Evolutionary conservation across 345 rosid species (phyloP).

Genomic region (Eucalyptus regnans): DNA sequence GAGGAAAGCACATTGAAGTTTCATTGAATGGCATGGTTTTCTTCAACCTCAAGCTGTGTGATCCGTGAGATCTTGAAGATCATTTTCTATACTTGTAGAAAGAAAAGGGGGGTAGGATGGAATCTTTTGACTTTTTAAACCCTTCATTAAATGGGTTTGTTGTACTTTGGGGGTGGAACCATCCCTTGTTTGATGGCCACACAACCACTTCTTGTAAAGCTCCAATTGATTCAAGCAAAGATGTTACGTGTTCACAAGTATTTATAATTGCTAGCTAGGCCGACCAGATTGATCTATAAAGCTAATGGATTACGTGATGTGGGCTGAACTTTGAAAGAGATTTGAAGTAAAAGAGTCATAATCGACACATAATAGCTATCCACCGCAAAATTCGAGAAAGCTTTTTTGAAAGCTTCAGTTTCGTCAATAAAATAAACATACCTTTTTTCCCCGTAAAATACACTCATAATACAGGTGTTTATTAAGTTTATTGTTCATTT

Average conservation of each 20-base stretch:
- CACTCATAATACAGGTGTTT: neutral
- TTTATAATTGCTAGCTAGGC: neutral
- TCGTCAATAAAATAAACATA: neutral
- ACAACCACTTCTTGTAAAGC: neutral
- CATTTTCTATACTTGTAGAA: neutral
- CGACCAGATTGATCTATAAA: neutral
- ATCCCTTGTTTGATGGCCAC: slow-evolving; percentile 23
- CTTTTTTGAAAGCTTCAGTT: neutral
- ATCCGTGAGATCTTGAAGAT: slow-evolving; percentile 2
- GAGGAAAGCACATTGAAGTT: neutral
- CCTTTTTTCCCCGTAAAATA: neutral
- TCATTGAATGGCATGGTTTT: neutral
- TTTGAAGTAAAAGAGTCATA: neutral
- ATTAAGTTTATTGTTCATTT: neutral
- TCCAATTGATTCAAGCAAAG: neutral
- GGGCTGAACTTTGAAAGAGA: neutral
- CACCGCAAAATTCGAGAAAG: neutral
- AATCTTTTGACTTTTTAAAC: slow-evolving; percentile 21
- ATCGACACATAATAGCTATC: neutral
- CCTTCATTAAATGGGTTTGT: neutral
- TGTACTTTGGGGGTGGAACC: neutral
- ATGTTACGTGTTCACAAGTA: neutral
- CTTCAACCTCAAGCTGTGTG: neutral
- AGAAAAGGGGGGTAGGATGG: neutral
- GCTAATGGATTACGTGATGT: neutral